These are phyloP conservation scores for Acorus gramineus DNA, from an alignment of 106 monocot species.

Conservation along the genomic window DNA sequence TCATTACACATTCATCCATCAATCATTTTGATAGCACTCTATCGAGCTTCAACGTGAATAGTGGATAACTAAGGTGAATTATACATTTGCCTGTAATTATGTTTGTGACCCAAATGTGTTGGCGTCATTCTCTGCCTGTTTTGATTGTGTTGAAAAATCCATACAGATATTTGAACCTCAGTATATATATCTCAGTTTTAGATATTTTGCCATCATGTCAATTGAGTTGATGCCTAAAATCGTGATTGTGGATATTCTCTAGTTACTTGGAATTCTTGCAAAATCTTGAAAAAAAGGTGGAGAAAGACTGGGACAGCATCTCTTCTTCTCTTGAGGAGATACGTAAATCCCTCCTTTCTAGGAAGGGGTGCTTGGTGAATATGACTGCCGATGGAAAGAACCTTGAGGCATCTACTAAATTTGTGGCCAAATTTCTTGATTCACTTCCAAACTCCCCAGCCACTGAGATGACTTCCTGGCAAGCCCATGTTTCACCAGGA, in stretches of 20 bases:
- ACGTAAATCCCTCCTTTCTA: constrained; percentile 53
- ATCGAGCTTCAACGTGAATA: no score
- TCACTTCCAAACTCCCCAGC: constrained; percentile 53
- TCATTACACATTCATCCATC: no score
- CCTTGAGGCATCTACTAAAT: constrained; percentile 50
- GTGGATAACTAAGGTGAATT: no score
- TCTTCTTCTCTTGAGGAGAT: constrained; percentile 88
- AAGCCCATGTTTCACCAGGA: constrained; percentile 31
- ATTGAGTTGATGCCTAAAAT: not conserved
- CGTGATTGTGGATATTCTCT: constrained; percentile 1
- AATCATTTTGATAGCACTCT: no score
- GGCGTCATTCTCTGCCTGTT: no score
- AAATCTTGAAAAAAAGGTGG: constrained; percentile 81
- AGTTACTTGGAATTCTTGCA: constrained; percentile 89
- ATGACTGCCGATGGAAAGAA: constrained; percentile 78
- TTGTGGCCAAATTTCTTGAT: constrained; percentile 67
- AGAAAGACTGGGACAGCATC: constrained; percentile 81
- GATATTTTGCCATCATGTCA: no score
- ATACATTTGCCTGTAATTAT: no score
- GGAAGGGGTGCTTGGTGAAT: constrained; percentile 78
- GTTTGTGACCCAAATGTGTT: no score
- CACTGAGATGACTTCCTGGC: constrained; percentile 30
- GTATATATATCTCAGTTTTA: no score
- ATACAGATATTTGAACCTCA: no score
- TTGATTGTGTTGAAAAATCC: no score